Evolutionary conservation across 169 alveolate genomes (phyloP).

Genomic region (Cryptosporidium tyzzeri): DNA sequence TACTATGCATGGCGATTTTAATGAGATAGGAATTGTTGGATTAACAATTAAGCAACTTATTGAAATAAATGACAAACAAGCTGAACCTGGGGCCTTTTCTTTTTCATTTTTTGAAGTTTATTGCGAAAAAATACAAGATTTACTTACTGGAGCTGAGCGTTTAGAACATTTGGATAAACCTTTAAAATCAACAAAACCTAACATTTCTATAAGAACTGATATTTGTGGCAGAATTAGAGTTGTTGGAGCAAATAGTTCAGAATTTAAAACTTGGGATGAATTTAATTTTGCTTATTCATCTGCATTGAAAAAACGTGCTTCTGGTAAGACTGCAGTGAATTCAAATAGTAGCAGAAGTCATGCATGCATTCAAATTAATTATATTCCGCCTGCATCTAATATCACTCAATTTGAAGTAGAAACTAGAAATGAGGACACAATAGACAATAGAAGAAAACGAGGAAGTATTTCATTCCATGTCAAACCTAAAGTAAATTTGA

Average conservation of each 20-base stretch:
- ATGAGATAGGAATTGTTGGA: slow-evolving; percentile 52
- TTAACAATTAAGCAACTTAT: slow-evolving; percentile 47
- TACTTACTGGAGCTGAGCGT: slow-evolving; percentile 37
- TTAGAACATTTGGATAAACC: not conserved
- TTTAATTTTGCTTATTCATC: not conserved
- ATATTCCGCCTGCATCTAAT: slow-evolving; percentile 37
- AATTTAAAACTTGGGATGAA: slow-evolving; percentile 62
- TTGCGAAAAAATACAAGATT: slow-evolving; percentile 76
- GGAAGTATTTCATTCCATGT: slow-evolving; percentile 74
- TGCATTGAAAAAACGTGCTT: slow-evolving; percentile 37
- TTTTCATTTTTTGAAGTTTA: slow-evolving; percentile 78
- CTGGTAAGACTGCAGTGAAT: slow-evolving; percentile 57
- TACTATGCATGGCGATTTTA: slow-evolving; percentile 76
- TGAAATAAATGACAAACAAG: slow-evolving; percentile 18
- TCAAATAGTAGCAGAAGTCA: slow-evolving; percentile 68
- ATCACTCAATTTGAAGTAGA: not conserved
- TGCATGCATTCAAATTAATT: slow-evolving; percentile 73
- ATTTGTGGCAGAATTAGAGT: slow-evolving; percentile 69
- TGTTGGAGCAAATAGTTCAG: slow-evolving; percentile 30
- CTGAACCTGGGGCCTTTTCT: slow-evolving; percentile 61
- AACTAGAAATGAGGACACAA: slow-evolving; percentile 32
- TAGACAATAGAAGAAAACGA: slow-evolving; percentile 58
- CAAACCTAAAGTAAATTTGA: slow-evolving; percentile 42
- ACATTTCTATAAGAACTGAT: slow-evolving; percentile 70
- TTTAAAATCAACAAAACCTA: not conserved